Base-by-base conservation (phyloP, 202 grass and related monocot species). In the Carex arenaria region DNA sequence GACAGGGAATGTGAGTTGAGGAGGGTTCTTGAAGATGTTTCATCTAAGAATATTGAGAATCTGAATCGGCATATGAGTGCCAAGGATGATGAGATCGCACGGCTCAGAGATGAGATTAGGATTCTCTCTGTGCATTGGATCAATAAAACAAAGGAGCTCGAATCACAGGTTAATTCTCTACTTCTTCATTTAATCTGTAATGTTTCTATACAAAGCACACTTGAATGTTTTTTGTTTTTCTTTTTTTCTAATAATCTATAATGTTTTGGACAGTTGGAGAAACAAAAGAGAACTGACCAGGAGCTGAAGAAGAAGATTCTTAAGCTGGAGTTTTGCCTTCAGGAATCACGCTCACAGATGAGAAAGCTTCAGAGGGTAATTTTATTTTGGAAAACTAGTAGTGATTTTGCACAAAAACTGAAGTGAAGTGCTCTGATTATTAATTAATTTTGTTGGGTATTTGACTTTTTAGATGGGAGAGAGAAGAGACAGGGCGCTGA, bases 271-370 rank as follows among this genome's bases (percentile, higher is more conserved):
- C 64, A 98, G 95, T 71, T 98, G 73, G 95, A 98, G 67, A 95
- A 95, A 22, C 95, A 92, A 28, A 81, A 78, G 8, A 95, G 93
- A 82, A 84, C 85, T 10, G 88, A 98, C 66, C 91, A 98, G 78
- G 95, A 98, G 63, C 85, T 95, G 86, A 98, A 95, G 78, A 93
- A 98, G 78, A 93, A 81, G 73, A 85, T 98, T 84, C 66, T 98
- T 17, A 98, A 98, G 72, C 95, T 95, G 53, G 95, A 98, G 51
- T 95, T 98, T 68, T 98, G 93, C 61, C 91, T 98, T 43, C 96
- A 98, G 86, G 96, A 98, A 90, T 89, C 96, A 70, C 89, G 90
- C 30, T 93, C 84, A 8, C 96, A 98, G 42, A 98, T 95, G 68
- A 82, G 93, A 32, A 98, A 95, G 85, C 84, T 98, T 81, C 91